Conservation (phyloP, 208 protist genomes). For the Trypanosomatidae sp. region DNA sequence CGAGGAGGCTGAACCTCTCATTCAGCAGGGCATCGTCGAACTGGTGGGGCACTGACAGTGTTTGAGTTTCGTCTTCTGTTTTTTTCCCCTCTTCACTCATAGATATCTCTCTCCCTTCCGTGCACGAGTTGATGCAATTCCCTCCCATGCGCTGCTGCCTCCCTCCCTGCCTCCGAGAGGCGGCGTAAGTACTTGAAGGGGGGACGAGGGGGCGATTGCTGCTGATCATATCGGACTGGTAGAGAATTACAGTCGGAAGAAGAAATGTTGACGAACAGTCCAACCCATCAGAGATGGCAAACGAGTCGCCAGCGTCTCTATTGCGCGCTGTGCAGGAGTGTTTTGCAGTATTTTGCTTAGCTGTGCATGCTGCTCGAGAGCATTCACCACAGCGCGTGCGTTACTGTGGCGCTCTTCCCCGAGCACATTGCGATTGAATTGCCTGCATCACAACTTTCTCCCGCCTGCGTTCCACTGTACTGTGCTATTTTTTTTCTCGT, state of each 20-base stretch:
- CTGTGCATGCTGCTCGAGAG: not conserved
- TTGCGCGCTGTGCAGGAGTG: not conserved
- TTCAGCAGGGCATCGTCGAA: constrained; percentile 78
- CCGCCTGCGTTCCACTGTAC: no score
- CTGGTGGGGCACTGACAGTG: constrained; percentile 38
- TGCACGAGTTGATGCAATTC: not conserved
- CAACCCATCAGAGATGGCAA: not conserved
- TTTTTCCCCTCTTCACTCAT: not conserved
- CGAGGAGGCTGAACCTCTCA: constrained; percentile 82
- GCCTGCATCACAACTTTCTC: not conserved
- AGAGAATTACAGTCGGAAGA: not conserved
- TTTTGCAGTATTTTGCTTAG: not conserved
- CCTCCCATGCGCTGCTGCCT: not conserved
- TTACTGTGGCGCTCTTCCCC: not conserved
- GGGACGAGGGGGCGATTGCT: not conserved
- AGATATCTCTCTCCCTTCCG: not conserved
- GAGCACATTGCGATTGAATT: not conserved
- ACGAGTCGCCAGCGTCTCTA: not conserved
- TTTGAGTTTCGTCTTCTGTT: not conserved
- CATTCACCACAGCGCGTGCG: not conserved
- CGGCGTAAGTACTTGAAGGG: not conserved
- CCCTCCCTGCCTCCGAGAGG: not conserved
- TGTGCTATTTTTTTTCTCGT: no score
- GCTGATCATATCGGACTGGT: not conserved
- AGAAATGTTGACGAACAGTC: not conserved